Conservation (phyloP, 441 rosid species). For the Euphorbia schlechtendalii region DNA sequence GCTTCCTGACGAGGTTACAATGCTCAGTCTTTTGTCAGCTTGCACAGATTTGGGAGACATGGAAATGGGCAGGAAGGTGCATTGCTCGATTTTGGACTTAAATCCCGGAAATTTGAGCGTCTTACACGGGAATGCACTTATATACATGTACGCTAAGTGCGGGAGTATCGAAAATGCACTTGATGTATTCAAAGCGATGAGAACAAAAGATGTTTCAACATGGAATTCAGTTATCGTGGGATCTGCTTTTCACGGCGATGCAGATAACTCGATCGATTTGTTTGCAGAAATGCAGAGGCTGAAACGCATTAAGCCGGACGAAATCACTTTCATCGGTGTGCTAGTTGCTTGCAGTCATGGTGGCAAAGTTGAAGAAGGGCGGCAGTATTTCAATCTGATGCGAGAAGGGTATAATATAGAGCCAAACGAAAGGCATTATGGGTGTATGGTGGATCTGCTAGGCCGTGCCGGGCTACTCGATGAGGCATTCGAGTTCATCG, state of each 20-base stretch:
- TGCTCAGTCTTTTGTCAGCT: slow-evolving; percentile 69
- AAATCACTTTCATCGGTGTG: slow-evolving; percentile 68
- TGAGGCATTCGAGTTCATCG: slow-evolving; percentile 43
- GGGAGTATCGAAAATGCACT: slow-evolving; percentile 60
- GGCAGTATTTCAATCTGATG: slow-evolving; percentile 50
- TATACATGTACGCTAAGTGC: slow-evolving; percentile 81
- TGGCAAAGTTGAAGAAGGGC: slow-evolving; percentile 54
- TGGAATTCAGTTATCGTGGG: slow-evolving; percentile 83
- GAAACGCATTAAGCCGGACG: slow-evolving; percentile 43
- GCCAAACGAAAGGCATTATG: slow-evolving; percentile 46
- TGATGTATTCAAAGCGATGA: slow-evolving; percentile 42
- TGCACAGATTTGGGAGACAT: slow-evolving; percentile 49
- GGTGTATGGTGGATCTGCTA: slow-evolving; percentile 54
- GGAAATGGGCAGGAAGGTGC: slow-evolving; percentile 52
- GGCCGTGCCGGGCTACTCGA: slow-evolving; percentile 47
- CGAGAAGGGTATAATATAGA: slow-evolving; percentile 33
- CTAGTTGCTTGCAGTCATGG: slow-evolving; percentile 70
- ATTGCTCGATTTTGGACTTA: slow-evolving; percentile 32
- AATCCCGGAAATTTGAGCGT: slow-evolving; percentile 36
- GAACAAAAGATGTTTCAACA: slow-evolving; percentile 47
- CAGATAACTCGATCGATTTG: slow-evolving; percentile 42
- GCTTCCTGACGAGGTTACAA: slow-evolving; percentile 64
- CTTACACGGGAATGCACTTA: slow-evolving; percentile 56
- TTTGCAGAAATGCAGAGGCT: slow-evolving; percentile 43
- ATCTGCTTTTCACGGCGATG: slow-evolving; percentile 63